Evolutionary conservation across 1,284 basidiomycete species (phyloP).

Genomic region (Trametes pubescens): DNA sequence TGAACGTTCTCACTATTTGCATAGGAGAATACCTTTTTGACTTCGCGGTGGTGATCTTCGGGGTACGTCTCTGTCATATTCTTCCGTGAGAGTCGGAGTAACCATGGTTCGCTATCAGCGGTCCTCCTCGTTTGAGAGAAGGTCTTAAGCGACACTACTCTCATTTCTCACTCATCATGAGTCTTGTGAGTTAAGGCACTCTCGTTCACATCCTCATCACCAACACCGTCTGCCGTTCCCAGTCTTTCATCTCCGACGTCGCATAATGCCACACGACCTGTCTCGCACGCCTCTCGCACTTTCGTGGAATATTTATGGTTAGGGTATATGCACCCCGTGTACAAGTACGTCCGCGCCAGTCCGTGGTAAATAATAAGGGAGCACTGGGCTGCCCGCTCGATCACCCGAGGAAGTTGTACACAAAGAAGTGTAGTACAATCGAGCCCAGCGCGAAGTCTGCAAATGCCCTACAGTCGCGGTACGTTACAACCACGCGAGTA

Average conservation of each 20-base stretch:
- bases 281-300: constrained; percentile 13
- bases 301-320: constrained; percentile 27
- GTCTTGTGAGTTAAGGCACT: background rate
- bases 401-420: constrained; percentile 94
- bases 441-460: constrained; percentile 96
- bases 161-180: background rate
- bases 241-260: background rate
- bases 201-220: background rate
- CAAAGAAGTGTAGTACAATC: constrained; percentile 97
- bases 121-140: constrained; percentile 76
- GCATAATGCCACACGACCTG: constrained; percentile 1
- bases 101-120: constrained; percentile 52
- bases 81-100: background rate
- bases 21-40: constrained; percentile 83
- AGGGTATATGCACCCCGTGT: constrained; percentile 30
- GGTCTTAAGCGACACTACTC: constrained; percentile 32
- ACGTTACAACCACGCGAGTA: background rate
- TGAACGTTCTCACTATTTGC: background rate
- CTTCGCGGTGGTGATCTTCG: constrained; percentile 81
- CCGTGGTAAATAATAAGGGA: constrained; percentile 18
- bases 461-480: constrained; percentile 76
- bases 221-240: background rate
- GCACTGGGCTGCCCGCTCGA: constrained; percentile 5
- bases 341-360: constrained; percentile 33
- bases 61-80: constrained; percentile 56